phyloP scores from a whole-genome alignment of 208 protist genomes.

The Leishmania lainsoni region DNA sequence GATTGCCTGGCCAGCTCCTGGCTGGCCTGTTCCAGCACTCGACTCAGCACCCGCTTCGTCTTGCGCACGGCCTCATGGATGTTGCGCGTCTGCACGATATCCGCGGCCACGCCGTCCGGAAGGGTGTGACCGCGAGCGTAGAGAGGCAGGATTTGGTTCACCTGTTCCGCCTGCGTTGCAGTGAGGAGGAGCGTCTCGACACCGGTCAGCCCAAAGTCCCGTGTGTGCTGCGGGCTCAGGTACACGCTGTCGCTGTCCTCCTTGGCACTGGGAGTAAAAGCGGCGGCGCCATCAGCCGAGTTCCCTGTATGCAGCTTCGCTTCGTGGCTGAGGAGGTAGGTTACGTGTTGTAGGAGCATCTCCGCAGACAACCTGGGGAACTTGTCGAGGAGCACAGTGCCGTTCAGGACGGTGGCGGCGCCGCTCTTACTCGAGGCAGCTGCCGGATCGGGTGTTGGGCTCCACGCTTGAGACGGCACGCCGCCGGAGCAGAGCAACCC shows the following conservation, averaged over 20 bases:
- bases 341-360: constrained; percentile 54
- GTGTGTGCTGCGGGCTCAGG: constrained; percentile 34
- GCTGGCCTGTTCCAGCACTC: constrained; percentile 15
- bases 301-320: not conserved
- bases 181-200: constrained; percentile 60
- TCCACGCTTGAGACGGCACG: constrained; percentile 56
- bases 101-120: constrained; percentile 40
- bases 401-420: not conserved
- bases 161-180: constrained; percentile 52
- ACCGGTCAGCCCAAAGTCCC: constrained; percentile 55
- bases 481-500: constrained; percentile 56
- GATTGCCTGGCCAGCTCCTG: constrained; percentile 1
- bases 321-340: constrained; percentile 12
- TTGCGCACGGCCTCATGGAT: constrained; percentile 60
- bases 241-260: not conserved
- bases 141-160: constrained; percentile 63
- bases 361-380: constrained; percentile 48
- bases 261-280: not conserved
- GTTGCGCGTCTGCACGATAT: constrained; percentile 60
- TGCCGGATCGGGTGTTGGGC: constrained; percentile 23
- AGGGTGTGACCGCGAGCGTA: constrained; percentile 61
- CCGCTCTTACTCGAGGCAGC: not conserved
- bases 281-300: not conserved
- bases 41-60: constrained; percentile 24
- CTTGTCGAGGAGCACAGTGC: constrained; percentile 50